Evolutionary conservation across 768 basidiomycete species (phyloP).

Genomic region (Cystofilobasidium macerans): DNA sequence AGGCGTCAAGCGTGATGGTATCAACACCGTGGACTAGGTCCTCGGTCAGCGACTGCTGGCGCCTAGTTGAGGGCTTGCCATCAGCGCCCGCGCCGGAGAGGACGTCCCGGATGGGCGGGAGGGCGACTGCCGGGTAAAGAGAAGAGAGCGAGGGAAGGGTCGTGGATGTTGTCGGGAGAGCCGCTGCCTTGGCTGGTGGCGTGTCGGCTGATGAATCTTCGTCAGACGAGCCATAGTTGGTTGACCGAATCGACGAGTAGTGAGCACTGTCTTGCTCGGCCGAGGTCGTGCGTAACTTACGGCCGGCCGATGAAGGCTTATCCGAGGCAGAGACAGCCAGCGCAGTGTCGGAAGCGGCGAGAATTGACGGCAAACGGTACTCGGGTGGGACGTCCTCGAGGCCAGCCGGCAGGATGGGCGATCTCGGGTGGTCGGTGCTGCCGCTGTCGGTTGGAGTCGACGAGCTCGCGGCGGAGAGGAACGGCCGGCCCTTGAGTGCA

Average conservation of each 20-base stretch:
- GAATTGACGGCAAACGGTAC: constrained; percentile 23
- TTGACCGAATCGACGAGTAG: constrained; percentile 6
- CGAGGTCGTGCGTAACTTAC: constrained; percentile 1
- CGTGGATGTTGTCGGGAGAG: too few relatives aligned
- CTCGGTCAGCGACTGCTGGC: neutral
- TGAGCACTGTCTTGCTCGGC: constrained; percentile 1
- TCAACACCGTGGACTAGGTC: neutral
- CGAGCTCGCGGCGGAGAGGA: neutral
- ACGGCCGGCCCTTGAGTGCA: neutral
- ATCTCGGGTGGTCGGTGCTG: neutral
- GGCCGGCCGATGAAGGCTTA: neutral
- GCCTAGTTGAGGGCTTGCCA: neutral
- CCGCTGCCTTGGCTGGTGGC: neutral
- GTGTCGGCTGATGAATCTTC: neutral
- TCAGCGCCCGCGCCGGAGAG: too few relatives aligned
- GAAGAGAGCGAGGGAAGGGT: constrained; percentile 18
- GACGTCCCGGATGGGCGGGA: neutral
- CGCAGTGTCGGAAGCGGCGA: neutral
- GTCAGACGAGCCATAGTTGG: neutral
- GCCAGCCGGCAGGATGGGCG: constrained; percentile 2
- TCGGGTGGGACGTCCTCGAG: constrained; percentile 10
- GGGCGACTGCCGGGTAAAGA: constrained; percentile 13
- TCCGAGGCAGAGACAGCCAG: too few relatives aligned
- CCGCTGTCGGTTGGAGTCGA: neutral
- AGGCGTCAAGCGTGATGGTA: constrained; percentile 4